phyloP scores from a whole-genome alignment of 306 rosid genomes.

The Crataegus laevigata region DNA sequence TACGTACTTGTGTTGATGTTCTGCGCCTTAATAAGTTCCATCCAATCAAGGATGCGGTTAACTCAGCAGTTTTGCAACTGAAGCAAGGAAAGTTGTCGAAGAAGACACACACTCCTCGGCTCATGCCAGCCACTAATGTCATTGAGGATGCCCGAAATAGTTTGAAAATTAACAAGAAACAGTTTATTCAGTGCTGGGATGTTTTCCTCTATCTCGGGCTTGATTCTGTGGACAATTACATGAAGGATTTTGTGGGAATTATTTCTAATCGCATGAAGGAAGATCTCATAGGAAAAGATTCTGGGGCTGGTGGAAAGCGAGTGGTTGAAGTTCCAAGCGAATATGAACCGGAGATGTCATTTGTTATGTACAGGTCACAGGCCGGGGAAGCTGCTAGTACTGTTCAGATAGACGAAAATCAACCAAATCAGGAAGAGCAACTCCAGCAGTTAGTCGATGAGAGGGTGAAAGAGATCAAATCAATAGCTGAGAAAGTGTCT shows the following conservation, averaged over 20 bases:
- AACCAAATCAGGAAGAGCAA: constrained; percentile 62
- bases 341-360: constrained; percentile 51
- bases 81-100: constrained; percentile 65
- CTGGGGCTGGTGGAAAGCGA: constrained; percentile 60
- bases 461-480: constrained; percentile 63
- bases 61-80: constrained; percentile 49
- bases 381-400: constrained; percentile 28
- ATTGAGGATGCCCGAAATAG: constrained; percentile 50
- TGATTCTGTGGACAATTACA: constrained; percentile 49
- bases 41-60: constrained; percentile 42
- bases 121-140: constrained; percentile 47
- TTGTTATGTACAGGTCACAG: constrained; percentile 58
- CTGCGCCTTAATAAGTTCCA: constrained; percentile 51
- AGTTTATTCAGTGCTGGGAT: constrained; percentile 91
- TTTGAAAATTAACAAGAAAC: constrained; percentile 80
- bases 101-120: constrained; percentile 49
- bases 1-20: constrained; percentile 70
- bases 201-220: constrained; percentile 66
- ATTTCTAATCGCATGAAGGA: constrained; percentile 64
- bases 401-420: constrained; percentile 53
- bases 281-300: constrained; percentile 73
- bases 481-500: constrained; percentile 58
- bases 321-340: constrained; percentile 52
- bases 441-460: constrained; percentile 62
- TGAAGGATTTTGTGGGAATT: constrained; percentile 52